Percentiles rank a stretch among this genome's conserved stretches.
Conservation (phyloP, 2,329 filamentous ascomycete species). For the Xylariomycetidae sp. region DNA sequence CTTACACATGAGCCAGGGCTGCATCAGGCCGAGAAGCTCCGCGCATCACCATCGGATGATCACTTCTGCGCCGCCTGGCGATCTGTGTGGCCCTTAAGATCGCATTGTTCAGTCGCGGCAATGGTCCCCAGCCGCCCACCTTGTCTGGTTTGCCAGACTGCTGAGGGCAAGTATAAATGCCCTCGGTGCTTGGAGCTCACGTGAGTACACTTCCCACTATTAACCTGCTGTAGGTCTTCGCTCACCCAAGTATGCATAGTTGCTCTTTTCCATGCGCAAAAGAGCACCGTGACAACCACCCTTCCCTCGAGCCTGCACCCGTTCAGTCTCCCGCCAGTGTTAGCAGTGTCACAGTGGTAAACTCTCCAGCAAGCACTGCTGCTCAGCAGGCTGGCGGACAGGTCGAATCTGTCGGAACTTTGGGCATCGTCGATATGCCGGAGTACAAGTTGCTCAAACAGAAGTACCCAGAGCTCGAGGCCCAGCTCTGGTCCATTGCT, state of each 20-base stretch:
- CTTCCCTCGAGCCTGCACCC: conserved; percentile 25
- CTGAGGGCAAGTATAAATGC: conserved; percentile 56
- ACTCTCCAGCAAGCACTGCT: neutral
- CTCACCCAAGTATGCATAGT: conserved; percentile 27
- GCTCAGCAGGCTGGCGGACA: neutral
- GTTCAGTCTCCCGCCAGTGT: neutral
- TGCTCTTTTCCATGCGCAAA: conserved; percentile 55
- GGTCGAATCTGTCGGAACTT: conserved; percentile 7
- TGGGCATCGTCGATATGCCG: conserved; percentile 21
- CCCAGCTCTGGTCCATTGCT: conserved; percentile 22
- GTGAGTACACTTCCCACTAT: conserved; percentile 34
- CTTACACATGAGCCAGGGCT: too few relatives aligned
- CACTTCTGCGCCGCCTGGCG: too few relatives aligned
- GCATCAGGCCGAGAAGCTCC: too few relatives aligned
- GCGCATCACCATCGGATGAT: too few relatives aligned
- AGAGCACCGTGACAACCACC: conserved; percentile 44
- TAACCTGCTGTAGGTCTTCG: neutral
- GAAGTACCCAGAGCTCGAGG: conserved; percentile 23
- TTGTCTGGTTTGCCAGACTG: conserved; percentile 48
- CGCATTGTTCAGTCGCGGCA: neutral
- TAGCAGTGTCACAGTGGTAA: neutral
- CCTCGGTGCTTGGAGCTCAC: conserved; percentile 52
- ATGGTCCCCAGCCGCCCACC: conserved; percentile 21
- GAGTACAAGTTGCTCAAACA: conserved; percentile 23
- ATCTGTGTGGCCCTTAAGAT: neutral